phyloP scores from a whole-genome alignment of 2,329 filamentous ascomycete species.

The Curvularia hawaiiensis region DNA sequence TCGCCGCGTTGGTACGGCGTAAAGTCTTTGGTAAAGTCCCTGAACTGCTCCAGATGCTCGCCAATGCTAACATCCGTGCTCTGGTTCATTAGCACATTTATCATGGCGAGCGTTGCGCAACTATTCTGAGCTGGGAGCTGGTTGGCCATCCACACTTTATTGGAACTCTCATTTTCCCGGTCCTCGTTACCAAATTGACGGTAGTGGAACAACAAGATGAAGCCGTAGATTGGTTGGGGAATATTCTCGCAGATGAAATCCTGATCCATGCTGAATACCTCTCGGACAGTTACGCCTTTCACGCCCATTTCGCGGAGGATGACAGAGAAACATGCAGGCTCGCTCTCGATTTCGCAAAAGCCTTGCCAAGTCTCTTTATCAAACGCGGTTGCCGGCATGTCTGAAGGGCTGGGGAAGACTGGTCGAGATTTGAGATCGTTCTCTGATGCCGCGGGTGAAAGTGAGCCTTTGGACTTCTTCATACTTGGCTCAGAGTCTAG shows the following conservation, averaged over 20 bases:
- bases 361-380: conserved; percentile 64
- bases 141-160: conserved; percentile 89
- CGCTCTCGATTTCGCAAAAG: conserved; percentile 87
- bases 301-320: conserved; percentile 83
- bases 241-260: conserved; percentile 27
- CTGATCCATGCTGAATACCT: conserved; percentile 74
- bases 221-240: conserved; percentile 64
- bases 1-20: conserved; percentile 76
- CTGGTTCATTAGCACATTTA: conserved; percentile 90
- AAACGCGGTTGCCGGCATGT: conserved; percentile 38
- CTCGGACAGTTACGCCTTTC: conserved; percentile 72
- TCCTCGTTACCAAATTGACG: conserved; percentile 59
- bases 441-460: neutral
- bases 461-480: conserved; percentile 26
- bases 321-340: conserved; percentile 84
- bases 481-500: conserved; percentile 14
- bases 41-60: conserved; percentile 72
- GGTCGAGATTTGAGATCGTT: conserved; percentile 3
- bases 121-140: conserved; percentile 73
- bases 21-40: conserved; percentile 70
- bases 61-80: conserved; percentile 66
- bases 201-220: conserved; percentile 88
- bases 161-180: conserved; percentile 61
- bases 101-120: conserved; percentile 88
- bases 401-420: conserved; percentile 33